Evolutionary conservation across 108 stramenopile genomes (phyloP).

Genomic region (Mediolabrus comicus): DNA sequence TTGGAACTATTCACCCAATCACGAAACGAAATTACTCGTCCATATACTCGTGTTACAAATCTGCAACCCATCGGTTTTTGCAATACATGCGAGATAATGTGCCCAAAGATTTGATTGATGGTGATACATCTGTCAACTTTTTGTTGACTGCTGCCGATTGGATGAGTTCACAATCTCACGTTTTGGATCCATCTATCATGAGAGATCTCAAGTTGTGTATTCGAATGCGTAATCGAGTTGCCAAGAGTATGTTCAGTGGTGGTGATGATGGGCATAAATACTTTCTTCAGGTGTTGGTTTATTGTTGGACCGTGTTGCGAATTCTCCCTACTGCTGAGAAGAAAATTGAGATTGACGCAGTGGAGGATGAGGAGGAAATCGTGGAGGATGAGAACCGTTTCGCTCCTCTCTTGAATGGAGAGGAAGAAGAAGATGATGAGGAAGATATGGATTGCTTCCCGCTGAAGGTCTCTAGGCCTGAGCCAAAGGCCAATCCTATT

Average conservation of each 20-base stretch:
- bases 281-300: slow-evolving; percentile 37
- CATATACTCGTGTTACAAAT: slow-evolving; percentile 45
- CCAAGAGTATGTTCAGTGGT: slow-evolving; percentile 33
- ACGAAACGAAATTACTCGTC: slow-evolving; percentile 9
- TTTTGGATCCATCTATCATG: slow-evolving; percentile 21
- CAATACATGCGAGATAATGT: slow-evolving; percentile 17
- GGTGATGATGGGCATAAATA: slow-evolving; percentile 48
- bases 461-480: slow-evolving; percentile 22
- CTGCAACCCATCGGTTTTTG: slow-evolving; percentile 38
- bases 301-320: slow-evolving; percentile 38
- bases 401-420: not conserved
- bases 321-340: not conserved
- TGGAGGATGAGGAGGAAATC: not conserved
- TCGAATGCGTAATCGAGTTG: slow-evolving; percentile 35
- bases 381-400: slow-evolving; percentile 7
- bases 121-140: slow-evolving; percentile 6
- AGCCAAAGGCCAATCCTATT: slow-evolving; percentile 3
- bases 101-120: slow-evolving; percentile 3
- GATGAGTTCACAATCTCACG: slow-evolving; percentile 13
- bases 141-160: slow-evolving; percentile 43
- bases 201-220: slow-evolving; percentile 45
- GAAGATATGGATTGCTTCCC: slow-evolving; percentile 30
- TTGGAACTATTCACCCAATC: not conserved
- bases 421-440: slow-evolving; percentile 34
- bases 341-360: slow-evolving; percentile 14